Percentiles rank a stretch among this genome's conserved stretches.
Evolutionary conservation across 1,284 basidiomycete genomes (phyloP).

Genomic region (Inonotus hispidus): DNA sequence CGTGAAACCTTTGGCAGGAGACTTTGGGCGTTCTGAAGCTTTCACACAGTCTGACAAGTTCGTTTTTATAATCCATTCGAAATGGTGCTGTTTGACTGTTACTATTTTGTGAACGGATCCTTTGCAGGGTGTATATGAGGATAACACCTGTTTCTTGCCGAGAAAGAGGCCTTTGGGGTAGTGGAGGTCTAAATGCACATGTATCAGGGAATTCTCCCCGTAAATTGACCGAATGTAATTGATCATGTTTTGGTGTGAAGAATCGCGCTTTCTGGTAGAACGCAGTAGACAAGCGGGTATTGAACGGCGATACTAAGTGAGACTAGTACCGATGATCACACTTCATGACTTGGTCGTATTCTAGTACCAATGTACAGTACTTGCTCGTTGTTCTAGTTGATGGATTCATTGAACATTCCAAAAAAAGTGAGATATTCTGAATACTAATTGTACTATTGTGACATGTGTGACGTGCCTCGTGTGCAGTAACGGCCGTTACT

Average conservation of each 20-base stretch:
- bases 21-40: not conserved
- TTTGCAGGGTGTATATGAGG: not conserved
- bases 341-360: no score
- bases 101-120: not conserved
- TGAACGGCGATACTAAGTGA: no score
- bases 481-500: not conserved
- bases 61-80: not conserved
- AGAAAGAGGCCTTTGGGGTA: not conserved
- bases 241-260: no score
- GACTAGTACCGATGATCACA: no score
- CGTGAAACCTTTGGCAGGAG: conserved; percentile 17
- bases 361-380: no score
- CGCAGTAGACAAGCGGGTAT: no score
- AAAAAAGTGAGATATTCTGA: no score
- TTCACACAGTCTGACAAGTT: not conserved
- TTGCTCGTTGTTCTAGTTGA: no score
- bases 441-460: not conserved
- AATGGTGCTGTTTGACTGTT: no score
- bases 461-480: not conserved
- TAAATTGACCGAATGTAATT: not conserved
- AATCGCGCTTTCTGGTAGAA: no score
- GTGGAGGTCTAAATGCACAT: not conserved
- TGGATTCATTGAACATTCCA: no score
- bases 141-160: not conserved
- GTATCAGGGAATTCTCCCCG: not conserved